Evolutionary conservation across 345 rosid genomes (phyloP), one percentile per base, ranked within the genome.

Genomic region (Camelina laxa): DNA sequence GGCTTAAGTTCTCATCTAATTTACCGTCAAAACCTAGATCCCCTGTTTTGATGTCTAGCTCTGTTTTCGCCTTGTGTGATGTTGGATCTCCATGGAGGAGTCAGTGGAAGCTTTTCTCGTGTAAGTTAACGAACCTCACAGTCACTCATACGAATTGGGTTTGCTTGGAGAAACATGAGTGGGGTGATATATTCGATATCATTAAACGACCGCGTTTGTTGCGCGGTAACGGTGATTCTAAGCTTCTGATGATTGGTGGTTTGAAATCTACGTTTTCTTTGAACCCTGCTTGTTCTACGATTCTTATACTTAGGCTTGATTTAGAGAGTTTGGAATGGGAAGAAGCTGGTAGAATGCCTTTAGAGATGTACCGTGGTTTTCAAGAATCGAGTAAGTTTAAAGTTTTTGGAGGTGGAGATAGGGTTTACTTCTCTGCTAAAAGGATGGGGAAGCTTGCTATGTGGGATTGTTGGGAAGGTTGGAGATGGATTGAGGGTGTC

Each of bases 71-170:
- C 4, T 55, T 93, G 2, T 93, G 97, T 49, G 97, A 93, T 56
- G 87, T 93, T 9, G 97, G 98, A 49, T 89, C 98, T 4, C 94
- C 94, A 0, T 93, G 97, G 96, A 82, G 97, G 56, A 84, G 88
- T 33, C 91, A 91, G 56, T 89, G 98, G 98, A 88, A 91, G 77
- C 85, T 91, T 9, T 91, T 89, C 77, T 82, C 83, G 0, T 89
- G 96, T 59, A 76, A 79, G 21, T 69, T 87, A 12, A 65, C 75
- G 1, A 82, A 68, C 5, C 69, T 80, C 15, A 65, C 61, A 22
- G 67, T 80, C 27, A 53, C 81, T 64, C 89, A 69, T 70, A 85
- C 82, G 39, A 84, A 80, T 19, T 93, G 98, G 97, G 76, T 80
- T 65, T 85, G 97, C 30, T 72, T 88, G 39, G 97, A 89, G 85